Evolutionary conservation across 2,329 filamentous ascomycete genomes (phyloP), one percentile per base, ranked within the genome.

Genomic region (Alternaria brassicae): DNA sequence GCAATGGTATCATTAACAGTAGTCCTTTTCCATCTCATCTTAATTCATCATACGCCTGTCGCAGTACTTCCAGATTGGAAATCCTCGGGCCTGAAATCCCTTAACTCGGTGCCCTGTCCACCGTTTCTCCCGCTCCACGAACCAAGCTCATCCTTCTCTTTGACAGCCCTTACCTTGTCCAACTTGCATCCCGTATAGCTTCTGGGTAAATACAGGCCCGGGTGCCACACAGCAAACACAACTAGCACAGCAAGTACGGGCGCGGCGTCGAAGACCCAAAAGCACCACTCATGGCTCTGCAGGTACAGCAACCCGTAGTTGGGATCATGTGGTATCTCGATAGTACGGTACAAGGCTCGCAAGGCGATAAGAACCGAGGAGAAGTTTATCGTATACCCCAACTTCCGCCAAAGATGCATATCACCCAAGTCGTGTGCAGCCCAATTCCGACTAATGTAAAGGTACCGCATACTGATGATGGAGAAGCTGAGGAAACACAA

Each of bases 291-390:
- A 21, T 83, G 80, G 4, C 68, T 76, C 64, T 84, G 83, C 1
- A 81, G 72, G 63, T 86, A 86, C 15, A 80, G 78, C 6, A 83
- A 72, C n/a, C 81, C 81, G 0, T 74, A 71, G 15, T 67, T 60
- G 49, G 68, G 68, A 51, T 83, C 84, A 34, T 84, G 77, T 0
- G 81, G 80, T 59, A 85, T 85, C 62, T 86, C 83, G 47, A 83
- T 77, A 4, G 83, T 79, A n/a, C 83, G 80, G 60, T 83, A 86
- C 27, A 85, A 77, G n/a, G 81, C 84, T 13, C 83, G 82, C 3
- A 84, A 61, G 74, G 85, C 71, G 39, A 72, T 72, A 34, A 71
- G 63, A 0, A 69, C 63, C 3, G 72, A 74, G 0, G 73, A 75
- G 2, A 74, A 52, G 41, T 76, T 77, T 61, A 76, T 77, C 13